Percentiles rank a stretch among this genome's conserved stretches.
phyloP scores from a whole-genome alignment of 805 yeast genomes.

The Candida chauliodis region DNA sequence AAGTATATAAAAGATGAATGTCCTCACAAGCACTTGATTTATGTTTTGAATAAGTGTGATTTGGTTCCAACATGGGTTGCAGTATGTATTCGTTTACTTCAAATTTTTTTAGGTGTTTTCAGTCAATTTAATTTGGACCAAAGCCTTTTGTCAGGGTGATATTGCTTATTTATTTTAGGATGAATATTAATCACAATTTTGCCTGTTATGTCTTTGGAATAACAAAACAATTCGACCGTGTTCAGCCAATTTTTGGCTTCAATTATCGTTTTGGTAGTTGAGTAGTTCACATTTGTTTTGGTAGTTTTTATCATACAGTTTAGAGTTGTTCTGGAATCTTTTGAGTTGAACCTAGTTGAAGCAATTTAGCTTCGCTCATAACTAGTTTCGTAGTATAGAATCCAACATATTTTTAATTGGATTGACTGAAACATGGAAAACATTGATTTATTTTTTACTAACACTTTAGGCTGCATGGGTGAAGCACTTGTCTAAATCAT shows the following conservation, averaged over 20 bases:
- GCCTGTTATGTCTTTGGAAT: conserved; percentile 99
- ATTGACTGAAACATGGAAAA: background rate
- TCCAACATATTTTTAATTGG: conserved; percentile 55
- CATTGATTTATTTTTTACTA: conserved; percentile 19
- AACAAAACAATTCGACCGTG: conserved; percentile 60
- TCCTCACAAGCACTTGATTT: conserved; percentile 93
- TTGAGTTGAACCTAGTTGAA: conserved; percentile 72
- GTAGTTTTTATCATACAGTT: conserved; percentile 38
- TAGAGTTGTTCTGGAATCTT: conserved; percentile 57
- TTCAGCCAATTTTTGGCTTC: conserved; percentile 21
- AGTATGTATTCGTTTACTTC: conserved; percentile 69
- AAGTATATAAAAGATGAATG: conserved; percentile 90
- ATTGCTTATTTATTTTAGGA: conserved; percentile 35
- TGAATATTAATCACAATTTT: conserved; percentile 31
- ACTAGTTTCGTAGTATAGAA: conserved; percentile 82
- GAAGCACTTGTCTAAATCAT: conserved; percentile 83
- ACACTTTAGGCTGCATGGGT: conserved; percentile 99
- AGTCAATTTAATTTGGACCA: conserved; percentile 46
- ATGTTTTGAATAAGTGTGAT: conserved; percentile 95
- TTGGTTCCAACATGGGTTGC: conserved; percentile 99
- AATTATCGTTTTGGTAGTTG: conserved; percentile 34
- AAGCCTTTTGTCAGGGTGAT: conserved; percentile 81
- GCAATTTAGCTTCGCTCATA: conserved; percentile 23
- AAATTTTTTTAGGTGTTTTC: background rate
- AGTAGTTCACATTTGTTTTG: conserved; percentile 28